These are phyloP conservation scores for Penicillium cinerascens DNA, from an alignment of 495 filamentous ascomycete species.

Conservation along the genomic window DNA sequence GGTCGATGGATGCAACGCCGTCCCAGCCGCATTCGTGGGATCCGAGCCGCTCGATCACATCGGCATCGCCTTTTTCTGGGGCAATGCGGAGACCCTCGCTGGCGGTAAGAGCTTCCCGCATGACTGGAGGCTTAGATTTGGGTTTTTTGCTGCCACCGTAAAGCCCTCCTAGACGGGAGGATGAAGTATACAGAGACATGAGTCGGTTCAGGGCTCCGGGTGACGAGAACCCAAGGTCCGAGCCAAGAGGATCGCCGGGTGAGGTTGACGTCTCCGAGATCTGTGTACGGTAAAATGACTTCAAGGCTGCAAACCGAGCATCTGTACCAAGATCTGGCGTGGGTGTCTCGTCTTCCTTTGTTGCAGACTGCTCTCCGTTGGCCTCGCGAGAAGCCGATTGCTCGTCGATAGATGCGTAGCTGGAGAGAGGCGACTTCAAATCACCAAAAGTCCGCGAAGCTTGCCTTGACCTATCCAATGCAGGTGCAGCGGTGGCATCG, in stretches of 20 bases:
- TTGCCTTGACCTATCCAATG: constrained; percentile 28
- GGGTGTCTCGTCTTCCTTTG: constrained; percentile 15
- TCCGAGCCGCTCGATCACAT: constrained; percentile 40
- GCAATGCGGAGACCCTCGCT: constrained; percentile 65
- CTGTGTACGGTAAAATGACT: constrained; percentile 70
- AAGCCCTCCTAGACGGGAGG: constrained; percentile 37
- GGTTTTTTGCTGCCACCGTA: constrained; percentile 60
- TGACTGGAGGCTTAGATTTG: constrained; percentile 61
- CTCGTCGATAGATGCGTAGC: constrained; percentile 35
- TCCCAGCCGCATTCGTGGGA: constrained; percentile 52
- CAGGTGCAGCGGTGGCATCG: constrained; percentile 19
- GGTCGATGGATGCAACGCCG: constrained; percentile 47
- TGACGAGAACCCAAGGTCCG: constrained; percentile 63
- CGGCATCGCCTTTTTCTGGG: constrained; percentile 47
- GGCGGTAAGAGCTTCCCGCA: constrained; percentile 71
- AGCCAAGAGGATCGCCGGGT: constrained; percentile 47
- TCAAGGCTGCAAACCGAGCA: constrained; percentile 52
- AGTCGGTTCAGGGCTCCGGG: constrained; percentile 79
- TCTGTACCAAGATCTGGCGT: constrained; percentile 31
- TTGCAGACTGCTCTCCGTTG: constrained; percentile 6
- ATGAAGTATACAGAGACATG: constrained; percentile 83
- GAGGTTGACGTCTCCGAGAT: constrained; percentile 55
- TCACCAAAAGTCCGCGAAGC: constrained; percentile 35
- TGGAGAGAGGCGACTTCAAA: constrained; percentile 41
- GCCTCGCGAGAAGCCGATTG: constrained; percentile 16